Evolutionary conservation across 2,329 filamentous ascomycete genomes (phyloP).

Genomic region (Penicillium sp.): DNA sequence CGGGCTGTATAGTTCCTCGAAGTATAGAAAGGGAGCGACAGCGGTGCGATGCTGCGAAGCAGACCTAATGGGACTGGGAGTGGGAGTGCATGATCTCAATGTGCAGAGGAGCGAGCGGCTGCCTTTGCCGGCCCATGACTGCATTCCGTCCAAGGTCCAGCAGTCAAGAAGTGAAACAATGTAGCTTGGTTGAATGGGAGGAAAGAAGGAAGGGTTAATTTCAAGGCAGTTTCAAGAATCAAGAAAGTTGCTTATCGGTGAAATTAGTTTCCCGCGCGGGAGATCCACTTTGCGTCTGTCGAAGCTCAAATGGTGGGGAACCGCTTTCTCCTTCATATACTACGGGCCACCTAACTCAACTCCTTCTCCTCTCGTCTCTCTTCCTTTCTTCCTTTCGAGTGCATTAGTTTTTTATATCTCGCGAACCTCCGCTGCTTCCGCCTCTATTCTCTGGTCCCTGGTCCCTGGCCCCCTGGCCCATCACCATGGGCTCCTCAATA

Average conservation of each 20-base stretch:
- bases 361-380: neutral
- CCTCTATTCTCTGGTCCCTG: slow-evolving; percentile 2
- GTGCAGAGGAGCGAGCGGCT: slow-evolving; percentile 42
- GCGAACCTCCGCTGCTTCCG: slow-evolving; percentile 5
- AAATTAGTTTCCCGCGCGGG: slow-evolving; percentile 16
- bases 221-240: slow-evolving; percentile 4
- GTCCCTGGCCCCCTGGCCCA: slow-evolving; percentile 25
- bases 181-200: neutral
- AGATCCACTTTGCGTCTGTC: slow-evolving; percentile 21
- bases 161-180: neutral
- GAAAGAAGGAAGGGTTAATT: neutral
- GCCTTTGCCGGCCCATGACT: slow-evolving; percentile 34
- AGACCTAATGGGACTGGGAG: slow-evolving; percentile 17
- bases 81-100: slow-evolving; percentile 27
- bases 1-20: neutral
- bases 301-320: slow-evolving; percentile 29
- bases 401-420: neutral
- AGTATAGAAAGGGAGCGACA: neutral
- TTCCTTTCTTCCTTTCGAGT: neutral
- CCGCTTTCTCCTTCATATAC: slow-evolving; percentile 24
- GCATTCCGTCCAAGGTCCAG: slow-evolving; percentile 33
- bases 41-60: slow-evolving; percentile 27
- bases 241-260: slow-evolving; percentile 20
- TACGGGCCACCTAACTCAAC: slow-evolving; percentile 16
- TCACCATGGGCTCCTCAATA: slow-evolving; percentile 72